Evolutionary conservation across 2,329 filamentous ascomycete species (phyloP).

Genomic region (Xylaria sp.): DNA sequence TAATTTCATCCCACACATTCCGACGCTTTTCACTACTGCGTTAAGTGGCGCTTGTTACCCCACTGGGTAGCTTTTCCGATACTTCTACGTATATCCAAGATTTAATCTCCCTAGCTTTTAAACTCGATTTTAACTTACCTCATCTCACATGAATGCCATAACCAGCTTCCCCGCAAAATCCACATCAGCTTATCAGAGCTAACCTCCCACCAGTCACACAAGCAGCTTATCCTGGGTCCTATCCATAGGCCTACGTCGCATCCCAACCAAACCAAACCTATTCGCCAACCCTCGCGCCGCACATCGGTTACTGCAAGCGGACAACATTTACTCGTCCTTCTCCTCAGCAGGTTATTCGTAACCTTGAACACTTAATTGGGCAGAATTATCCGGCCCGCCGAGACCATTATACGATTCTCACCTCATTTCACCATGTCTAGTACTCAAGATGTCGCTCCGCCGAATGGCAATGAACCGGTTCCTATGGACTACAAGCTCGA

Average conservation of each 20-base stretch:
- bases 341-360: constrained; percentile 17
- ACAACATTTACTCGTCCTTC: constrained; percentile 9
- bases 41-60: constrained; percentile 19
- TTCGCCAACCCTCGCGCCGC: constrained; percentile 31
- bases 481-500: constrained; percentile 73
- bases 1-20: constrained; percentile 23
- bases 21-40: constrained; percentile 2
- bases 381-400: constrained; percentile 30
- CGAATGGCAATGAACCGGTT: constrained; percentile 70
- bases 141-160: constrained; percentile 42
- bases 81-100: constrained; percentile 9
- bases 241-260: constrained; percentile 35
- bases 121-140: constrained; percentile 30
- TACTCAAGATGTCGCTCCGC: constrained; percentile 66
- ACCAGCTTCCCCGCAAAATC: constrained; percentile 46
- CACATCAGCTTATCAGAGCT: constrained; percentile 49
- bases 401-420: constrained; percentile 33
- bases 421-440: constrained; percentile 65
- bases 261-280: constrained; percentile 37
- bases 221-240: constrained; percentile 41
- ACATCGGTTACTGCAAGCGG: constrained; percentile 24
- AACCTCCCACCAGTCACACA: constrained; percentile 44
- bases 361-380: constrained; percentile 10
- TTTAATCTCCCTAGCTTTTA: constrained; percentile 20
- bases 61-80: constrained; percentile 10